Percentiles rank a stretch among this genome's conserved stretches.
These are phyloP conservation scores for Macaranga tanarius DNA, from an alignment of 441 rosid genomes.

Conservation along the genomic window DNA sequence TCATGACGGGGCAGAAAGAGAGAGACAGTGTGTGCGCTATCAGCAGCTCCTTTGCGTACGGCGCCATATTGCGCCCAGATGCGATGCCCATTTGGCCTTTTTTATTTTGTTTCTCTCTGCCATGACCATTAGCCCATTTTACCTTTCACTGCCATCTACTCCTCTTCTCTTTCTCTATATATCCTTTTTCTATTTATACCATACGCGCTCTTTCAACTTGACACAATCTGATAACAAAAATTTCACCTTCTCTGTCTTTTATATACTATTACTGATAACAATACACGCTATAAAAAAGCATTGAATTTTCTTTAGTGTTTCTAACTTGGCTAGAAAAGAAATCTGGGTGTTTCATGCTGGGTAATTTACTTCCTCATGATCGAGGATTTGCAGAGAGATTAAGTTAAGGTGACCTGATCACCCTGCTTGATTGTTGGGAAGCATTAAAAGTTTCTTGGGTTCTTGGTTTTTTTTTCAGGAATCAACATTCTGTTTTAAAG, in stretches of 20 bases:
- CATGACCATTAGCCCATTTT: neutral
- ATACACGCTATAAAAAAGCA: neutral
- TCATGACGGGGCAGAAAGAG: slow-evolving; percentile 27
- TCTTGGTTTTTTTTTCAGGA: slow-evolving; percentile 19
- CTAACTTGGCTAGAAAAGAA: neutral
- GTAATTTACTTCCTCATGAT: slow-evolving; percentile 17
- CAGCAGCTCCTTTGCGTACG: slow-evolving; percentile 6
- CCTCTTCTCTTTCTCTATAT: slow-evolving; percentile 8
- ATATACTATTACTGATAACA: no score
- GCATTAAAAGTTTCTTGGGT: slow-evolving; percentile 24
- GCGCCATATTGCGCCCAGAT: slow-evolving; percentile 2
- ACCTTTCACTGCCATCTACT: slow-evolving; percentile 3
- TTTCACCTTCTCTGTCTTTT: slow-evolving; percentile 4
- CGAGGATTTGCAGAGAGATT: slow-evolving; percentile 11
- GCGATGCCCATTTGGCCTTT: slow-evolving; percentile 3
- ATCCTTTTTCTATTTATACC: neutral
- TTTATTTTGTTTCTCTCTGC: neutral
- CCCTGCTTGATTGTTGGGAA: neutral
- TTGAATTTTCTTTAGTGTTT: neutral
- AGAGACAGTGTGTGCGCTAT: neutral
- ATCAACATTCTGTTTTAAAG: slow-evolving; percentile 26
- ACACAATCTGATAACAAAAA: no score
- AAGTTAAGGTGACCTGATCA: neutral
- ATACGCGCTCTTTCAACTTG: slow-evolving; percentile 10
- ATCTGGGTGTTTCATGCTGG: slow-evolving; percentile 4